These are phyloP conservation scores for Chrysoporthe austroafricana DNA, from an alignment of 2,329 filamentous ascomycete species.

Conservation along the genomic window DNA sequence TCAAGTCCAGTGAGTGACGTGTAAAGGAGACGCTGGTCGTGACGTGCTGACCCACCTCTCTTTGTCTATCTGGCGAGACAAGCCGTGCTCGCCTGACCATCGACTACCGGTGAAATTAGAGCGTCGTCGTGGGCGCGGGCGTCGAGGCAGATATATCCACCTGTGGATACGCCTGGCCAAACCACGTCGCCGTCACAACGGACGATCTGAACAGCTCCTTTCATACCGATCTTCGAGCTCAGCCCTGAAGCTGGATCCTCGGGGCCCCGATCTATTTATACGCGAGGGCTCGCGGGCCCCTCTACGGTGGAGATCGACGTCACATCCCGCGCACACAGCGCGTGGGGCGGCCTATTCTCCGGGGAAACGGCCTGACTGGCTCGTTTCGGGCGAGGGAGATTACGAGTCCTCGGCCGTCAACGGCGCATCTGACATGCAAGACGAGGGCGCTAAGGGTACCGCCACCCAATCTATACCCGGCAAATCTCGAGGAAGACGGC, in stretches of 20 bases:
- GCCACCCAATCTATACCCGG: not conserved
- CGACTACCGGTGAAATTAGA: not conserved
- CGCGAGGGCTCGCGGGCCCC: not conserved
- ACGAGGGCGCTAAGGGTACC: not conserved
- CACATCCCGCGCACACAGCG: not conserved
- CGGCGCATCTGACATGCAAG: not conserved
- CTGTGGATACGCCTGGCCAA: no score
- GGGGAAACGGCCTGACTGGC: not conserved
- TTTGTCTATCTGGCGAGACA: not conserved
- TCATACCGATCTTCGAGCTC: not conserved
- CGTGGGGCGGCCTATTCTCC: not conserved
- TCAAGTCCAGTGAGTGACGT: not conserved
- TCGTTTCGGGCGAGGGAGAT: not conserved
- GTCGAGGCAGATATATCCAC: no score
- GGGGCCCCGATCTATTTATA: conserved; percentile 2
- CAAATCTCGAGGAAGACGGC: not conserved
- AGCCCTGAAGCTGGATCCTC: not conserved
- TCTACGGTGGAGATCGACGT: conserved; percentile 1
- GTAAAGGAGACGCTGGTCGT: not conserved
- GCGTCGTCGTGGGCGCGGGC: not conserved
- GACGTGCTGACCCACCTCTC: not conserved
- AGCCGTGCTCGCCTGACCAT: not conserved
- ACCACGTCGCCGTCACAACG: not conserved
- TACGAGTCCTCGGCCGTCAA: conserved; percentile 3
- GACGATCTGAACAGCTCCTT: not conserved